Conservation (phyloP, 2,329 filamentous ascomycete genomes). For the Onygena corvina region DNA sequence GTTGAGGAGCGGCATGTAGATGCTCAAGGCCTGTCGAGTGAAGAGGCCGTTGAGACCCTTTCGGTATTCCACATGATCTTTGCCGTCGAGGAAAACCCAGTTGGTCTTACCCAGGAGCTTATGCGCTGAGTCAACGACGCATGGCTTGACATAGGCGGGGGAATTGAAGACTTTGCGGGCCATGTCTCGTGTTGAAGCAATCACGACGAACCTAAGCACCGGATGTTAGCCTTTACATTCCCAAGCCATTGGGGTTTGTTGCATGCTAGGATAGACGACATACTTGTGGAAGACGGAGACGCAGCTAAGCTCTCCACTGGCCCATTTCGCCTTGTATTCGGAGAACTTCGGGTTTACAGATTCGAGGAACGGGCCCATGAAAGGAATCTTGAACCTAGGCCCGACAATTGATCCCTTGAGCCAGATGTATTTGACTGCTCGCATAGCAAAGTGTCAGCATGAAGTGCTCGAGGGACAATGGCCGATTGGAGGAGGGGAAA, state of each 20-base stretch:
- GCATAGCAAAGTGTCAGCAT: constrained; percentile 10
- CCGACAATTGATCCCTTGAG: constrained; percentile 67
- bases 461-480: not conserved
- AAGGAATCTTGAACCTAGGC: constrained; percentile 63
- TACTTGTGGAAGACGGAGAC: constrained; percentile 99
- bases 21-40: constrained; percentile 75
- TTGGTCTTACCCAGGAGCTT: constrained; percentile 86
- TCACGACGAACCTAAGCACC: constrained; percentile 81
- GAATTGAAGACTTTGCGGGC: constrained; percentile 96
- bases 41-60: constrained; percentile 93
- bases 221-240: not conserved
- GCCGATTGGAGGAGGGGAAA: not conserved
- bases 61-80: constrained; percentile 88
- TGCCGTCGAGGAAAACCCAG: constrained; percentile 96
- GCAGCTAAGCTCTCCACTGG: constrained; percentile 81
- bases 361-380: constrained; percentile 90
- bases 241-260: not conserved
- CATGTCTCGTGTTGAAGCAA: constrained; percentile 89
- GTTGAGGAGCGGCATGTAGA: constrained; percentile 84
- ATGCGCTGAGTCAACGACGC: constrained; percentile 84
- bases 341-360: constrained; percentile 86
- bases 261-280: constrained; percentile 20
- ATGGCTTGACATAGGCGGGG: constrained; percentile 81
- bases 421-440: constrained; percentile 58
- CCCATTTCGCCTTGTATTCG: constrained; percentile 86